phyloP scores from a whole-genome alignment of 352 stramenopile genomes.

The Globisporangium okanoganense region DNA sequence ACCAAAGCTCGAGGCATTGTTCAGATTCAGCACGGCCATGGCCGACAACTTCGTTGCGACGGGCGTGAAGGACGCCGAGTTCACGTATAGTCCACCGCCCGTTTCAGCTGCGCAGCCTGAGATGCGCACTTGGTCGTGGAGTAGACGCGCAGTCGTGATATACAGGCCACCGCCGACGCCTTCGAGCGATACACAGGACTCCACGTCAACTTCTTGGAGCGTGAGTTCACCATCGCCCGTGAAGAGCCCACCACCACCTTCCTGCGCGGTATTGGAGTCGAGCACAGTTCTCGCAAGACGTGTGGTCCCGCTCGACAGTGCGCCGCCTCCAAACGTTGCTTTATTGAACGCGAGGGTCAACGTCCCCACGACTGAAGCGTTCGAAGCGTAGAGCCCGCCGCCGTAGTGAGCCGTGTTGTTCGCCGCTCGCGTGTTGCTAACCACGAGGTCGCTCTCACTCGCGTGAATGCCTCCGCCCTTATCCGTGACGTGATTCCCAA shows the following conservation, averaged over 20 bases:
- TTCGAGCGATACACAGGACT: conserved; percentile 15
- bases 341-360: conserved; percentile 21
- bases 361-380: conserved; percentile 20
- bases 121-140: conserved; percentile 20
- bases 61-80: conserved; percentile 20
- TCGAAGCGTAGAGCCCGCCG: conserved; percentile 23
- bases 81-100: conserved; percentile 33
- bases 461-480: conserved; percentile 25
- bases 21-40: neutral
- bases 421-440: conserved; percentile 6
- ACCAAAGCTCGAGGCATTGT: conserved; percentile 21
- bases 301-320: conserved; percentile 8
- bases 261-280: conserved; percentile 17
- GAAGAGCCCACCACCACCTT: conserved; percentile 26
- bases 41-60: neutral
- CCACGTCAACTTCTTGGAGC: conserved; percentile 20
- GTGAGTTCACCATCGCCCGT: conserved; percentile 19
- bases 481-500: conserved; percentile 13
- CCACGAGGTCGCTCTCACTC: conserved; percentile 7
- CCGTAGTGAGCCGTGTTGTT: conserved; percentile 22
- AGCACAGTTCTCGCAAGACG: conserved; percentile 18
- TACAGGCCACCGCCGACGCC: conserved; percentile 26
- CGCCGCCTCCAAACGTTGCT: conserved; percentile 26
- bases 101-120: conserved; percentile 15
- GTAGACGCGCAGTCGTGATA: conserved; percentile 14